These are phyloP conservation scores for Monosiga brevicollis DNA, from an alignment of 78 protist genomes.

Conservation along the genomic window DNA sequence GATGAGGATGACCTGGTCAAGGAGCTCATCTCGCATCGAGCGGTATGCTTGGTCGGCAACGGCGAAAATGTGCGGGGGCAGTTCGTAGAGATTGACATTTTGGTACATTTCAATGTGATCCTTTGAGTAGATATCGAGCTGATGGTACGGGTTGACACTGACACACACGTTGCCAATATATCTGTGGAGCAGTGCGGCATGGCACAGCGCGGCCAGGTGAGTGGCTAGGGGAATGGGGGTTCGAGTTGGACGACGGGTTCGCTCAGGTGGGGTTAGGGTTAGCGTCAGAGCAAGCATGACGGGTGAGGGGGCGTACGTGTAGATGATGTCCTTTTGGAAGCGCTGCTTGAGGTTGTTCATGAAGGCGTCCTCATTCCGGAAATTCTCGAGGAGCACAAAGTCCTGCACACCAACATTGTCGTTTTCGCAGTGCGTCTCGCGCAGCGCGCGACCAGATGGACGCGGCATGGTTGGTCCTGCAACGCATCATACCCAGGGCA, in stretches of 20 bases:
- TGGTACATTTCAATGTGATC: background rate
- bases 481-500: no score
- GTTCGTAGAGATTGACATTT: background rate
- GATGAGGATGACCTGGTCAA: constrained; percentile 69
- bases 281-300: no score
- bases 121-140: background rate
- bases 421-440: background rate
- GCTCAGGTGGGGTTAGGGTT: no score
- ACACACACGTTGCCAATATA: constrained; percentile 13
- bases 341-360: constrained; percentile 9
- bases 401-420: background rate
- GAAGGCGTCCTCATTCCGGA: background rate
- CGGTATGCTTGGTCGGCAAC: constrained; percentile 68
- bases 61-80: constrained; percentile 41
- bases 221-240: no score
- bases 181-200: no score
- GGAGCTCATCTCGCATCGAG: constrained; percentile 4
- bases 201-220: no score
- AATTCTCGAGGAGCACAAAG: background rate
- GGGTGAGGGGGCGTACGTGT: background rate
- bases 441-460: background rate
- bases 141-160: constrained; percentile 2
- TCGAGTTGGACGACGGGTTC: no score
- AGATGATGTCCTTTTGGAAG: background rate
- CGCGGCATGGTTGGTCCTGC: no score